Evolutionary conservation across 129 eudicot genomes (phyloP).

Genomic region (Flaveria robusta): DNA sequence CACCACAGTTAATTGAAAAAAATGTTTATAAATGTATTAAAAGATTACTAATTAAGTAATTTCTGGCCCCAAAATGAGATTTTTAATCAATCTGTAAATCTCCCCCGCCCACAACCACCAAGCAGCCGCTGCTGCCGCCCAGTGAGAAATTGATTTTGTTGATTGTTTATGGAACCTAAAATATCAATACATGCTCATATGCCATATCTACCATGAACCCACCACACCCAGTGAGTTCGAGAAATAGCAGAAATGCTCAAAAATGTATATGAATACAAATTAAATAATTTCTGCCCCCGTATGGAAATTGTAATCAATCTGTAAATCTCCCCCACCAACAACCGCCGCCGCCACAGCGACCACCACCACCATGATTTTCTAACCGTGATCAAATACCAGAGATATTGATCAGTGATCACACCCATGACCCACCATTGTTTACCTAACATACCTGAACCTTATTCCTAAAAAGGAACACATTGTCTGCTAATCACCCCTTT

Average conservation of each 20-base stretch:
- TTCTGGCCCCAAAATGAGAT: no score
- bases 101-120: no score
- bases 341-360: not conserved
- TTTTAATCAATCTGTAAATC: not conserved
- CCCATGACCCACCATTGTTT: not conserved
- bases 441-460: not conserved
- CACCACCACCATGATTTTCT: no score
- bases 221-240: not conserved
- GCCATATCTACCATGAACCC: conserved; percentile 1
- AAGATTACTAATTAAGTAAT: no score
- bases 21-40: no score
- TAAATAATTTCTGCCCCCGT: not conserved
- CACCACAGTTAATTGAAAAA: no score
- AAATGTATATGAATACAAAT: no score
- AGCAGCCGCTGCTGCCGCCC: not conserved
- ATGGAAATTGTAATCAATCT: not conserved
- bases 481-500: not conserved
- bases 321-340: not conserved
- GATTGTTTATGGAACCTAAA: not conserved
- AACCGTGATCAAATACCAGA: not conserved
- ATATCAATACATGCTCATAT: not conserved
- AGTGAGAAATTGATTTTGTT: not conserved
- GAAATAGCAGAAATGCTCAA: not conserved
- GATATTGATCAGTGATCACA: not conserved
- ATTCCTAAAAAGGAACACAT: not conserved